These are phyloP conservation scores for Mimosa bimucronata DNA, from an alignment of 306 rosid species.

Conservation along the genomic window DNA sequence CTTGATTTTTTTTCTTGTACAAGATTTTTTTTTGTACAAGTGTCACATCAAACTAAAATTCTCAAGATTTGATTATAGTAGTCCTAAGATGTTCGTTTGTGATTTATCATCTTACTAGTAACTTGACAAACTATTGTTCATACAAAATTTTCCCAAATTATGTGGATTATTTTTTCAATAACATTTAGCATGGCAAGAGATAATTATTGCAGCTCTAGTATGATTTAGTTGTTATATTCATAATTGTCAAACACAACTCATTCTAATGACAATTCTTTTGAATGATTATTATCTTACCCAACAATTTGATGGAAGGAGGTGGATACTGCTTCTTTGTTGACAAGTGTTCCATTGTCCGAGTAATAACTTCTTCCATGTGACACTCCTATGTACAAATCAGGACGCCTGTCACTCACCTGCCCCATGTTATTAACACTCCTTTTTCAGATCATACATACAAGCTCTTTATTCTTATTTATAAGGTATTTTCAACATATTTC, in stretches of 20 bases:
- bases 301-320: slow-evolving; percentile 34
- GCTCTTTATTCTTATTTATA: too few relatives aligned
- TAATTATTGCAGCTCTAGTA: too few relatives aligned
- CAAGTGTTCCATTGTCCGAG: neutral
- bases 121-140: too few relatives aligned
- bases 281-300: slow-evolving; percentile 33
- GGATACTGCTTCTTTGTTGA: neutral
- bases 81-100: too few relatives aligned
- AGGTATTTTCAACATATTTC: too few relatives aligned
- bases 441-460: neutral
- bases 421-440: neutral
- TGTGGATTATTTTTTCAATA: neutral
- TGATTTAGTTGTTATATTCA: too few relatives aligned
- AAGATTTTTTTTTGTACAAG: too few relatives aligned
- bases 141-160: too few relatives aligned
- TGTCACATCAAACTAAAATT: too few relatives aligned
- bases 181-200: neutral
- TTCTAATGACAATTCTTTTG: neutral
- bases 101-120: too few relatives aligned
- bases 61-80: too few relatives aligned
- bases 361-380: slow-evolving; percentile 22
- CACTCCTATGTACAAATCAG: slow-evolving; percentile 44
- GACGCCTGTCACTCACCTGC: slow-evolving; percentile 31
- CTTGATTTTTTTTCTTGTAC: too few relatives aligned
- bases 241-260: neutral